Evolutionary conservation across 441 rosid genomes (phyloP).

Genomic region (Oxalis stricta): DNA sequence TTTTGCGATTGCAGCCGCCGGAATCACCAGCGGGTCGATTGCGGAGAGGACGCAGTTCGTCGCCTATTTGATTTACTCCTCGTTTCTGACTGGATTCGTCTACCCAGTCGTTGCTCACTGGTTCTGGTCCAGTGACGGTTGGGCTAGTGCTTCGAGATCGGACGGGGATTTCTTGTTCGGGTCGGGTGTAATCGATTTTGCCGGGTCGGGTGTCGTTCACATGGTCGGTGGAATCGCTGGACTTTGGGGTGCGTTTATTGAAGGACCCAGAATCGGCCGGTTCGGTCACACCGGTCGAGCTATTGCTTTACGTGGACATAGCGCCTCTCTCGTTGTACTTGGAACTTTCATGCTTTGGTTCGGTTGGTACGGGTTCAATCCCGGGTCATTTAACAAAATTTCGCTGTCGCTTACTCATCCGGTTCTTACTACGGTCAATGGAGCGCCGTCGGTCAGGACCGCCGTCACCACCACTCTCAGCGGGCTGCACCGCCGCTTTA

Average conservation of each 20-base stretch:
- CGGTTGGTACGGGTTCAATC: constrained; percentile 86
- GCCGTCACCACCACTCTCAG: constrained; percentile 77
- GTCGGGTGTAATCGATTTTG: constrained; percentile 50
- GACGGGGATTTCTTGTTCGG: constrained; percentile 23
- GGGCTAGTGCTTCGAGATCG: constrained; percentile 38
- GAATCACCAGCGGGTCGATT: constrained; percentile 60
- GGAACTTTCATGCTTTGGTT: constrained; percentile 88
- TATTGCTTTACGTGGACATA: constrained; percentile 56
- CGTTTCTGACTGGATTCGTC: constrained; percentile 56
- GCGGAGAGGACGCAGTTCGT: constrained; percentile 66
- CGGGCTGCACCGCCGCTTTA: constrained; percentile 70
- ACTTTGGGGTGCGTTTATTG: constrained; percentile 57
- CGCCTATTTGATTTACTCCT: constrained; percentile 49
- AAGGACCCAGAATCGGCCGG: constrained; percentile 77
- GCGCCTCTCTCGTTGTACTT: constrained; percentile 65
- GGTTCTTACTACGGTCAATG: constrained; percentile 60
- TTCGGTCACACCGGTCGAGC: constrained; percentile 39
- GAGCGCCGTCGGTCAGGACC: constrained; percentile 69
- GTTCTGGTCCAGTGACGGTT: constrained; percentile 62
- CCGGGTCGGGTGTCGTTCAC: constrained; percentile 69
- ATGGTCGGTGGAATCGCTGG: constrained; percentile 71
- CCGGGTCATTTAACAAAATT: constrained; percentile 62
- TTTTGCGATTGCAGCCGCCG: constrained; percentile 72
- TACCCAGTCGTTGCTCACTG: constrained; percentile 68
- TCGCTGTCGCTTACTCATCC: constrained; percentile 16